Evolutionary conservation across 306 rosid species (phyloP).

Genomic region (Hylodesmum podocarpum): DNA sequence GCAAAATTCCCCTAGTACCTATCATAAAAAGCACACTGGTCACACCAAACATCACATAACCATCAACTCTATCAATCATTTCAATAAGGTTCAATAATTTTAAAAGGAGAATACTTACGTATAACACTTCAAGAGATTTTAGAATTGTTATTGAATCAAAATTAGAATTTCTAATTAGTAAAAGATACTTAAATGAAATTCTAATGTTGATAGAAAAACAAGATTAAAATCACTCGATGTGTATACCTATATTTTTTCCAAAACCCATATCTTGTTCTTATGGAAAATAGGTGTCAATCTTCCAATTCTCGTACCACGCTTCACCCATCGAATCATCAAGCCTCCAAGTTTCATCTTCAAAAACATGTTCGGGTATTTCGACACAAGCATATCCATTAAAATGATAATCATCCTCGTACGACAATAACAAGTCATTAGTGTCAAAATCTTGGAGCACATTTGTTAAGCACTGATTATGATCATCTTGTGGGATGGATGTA

Average conservation of each 20-base stretch:
- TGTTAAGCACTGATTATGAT: background rate
- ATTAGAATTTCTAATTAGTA: background rate
- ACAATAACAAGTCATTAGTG: background rate
- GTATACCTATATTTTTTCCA: background rate
- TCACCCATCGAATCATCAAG: background rate
- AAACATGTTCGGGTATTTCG: background rate
- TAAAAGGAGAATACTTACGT: background rate
- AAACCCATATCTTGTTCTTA: background rate
- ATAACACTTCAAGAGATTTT: background rate
- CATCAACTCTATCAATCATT: background rate
- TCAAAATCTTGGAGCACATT: background rate
- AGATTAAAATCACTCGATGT: background rate
- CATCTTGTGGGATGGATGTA: background rate
- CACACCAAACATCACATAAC: background rate
- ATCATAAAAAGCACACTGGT: background rate
- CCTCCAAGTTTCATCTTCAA: background rate
- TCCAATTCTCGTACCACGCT: conserved; percentile 17
- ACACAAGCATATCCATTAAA: conserved; percentile 11
- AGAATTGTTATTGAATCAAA: background rate
- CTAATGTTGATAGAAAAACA: background rate
- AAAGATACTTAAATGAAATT: background rate
- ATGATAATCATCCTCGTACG: background rate
- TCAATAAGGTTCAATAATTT: background rate
- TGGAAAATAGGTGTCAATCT: background rate
- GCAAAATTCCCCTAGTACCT: background rate